These are phyloP conservation scores for Adansonia rubrostipa DNA, from an alignment of 441 rosid genomes.

Conservation along the genomic window DNA sequence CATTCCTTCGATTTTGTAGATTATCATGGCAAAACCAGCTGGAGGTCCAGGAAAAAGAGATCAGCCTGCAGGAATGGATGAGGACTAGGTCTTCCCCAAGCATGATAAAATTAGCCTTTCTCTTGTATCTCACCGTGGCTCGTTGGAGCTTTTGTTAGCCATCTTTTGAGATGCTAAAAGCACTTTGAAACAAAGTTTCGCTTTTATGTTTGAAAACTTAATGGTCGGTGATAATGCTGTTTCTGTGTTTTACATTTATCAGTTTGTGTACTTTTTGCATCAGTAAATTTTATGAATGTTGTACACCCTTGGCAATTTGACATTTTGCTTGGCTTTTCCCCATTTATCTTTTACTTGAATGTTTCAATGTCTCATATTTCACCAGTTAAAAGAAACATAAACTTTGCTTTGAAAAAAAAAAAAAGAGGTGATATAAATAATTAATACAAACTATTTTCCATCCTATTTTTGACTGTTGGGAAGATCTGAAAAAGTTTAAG, in stretches of 20 bases:
- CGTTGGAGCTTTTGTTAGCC: slow-evolving; percentile 22
- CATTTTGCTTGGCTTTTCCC: neutral
- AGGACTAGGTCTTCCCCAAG: slow-evolving; percentile 54
- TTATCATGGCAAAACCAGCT: slow-evolving; percentile 98
- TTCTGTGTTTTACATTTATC: neutral
- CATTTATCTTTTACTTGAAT: neutral
- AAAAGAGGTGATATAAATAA: neutral
- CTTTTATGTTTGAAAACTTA: slow-evolving; percentile 17
- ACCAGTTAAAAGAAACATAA: neutral
- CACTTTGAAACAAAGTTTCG: slow-evolving; percentile 30
- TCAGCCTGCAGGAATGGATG: slow-evolving; percentile 83
- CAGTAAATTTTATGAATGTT: neutral
- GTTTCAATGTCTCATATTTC: neutral
- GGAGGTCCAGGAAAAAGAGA: slow-evolving; percentile 93
- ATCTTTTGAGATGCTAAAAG: slow-evolving; percentile 23
- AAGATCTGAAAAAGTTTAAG: too few relatives aligned
- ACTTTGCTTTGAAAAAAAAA: neutral
- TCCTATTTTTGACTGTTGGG: neutral
- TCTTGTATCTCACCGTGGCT: slow-evolving; percentile 19
- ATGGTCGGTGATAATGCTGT: neutral
- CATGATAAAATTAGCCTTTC: neutral
- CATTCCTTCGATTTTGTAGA: slow-evolving; percentile 54
- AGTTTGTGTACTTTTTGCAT: slow-evolving; percentile 2
- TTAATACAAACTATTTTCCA: neutral
- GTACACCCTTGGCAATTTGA: slow-evolving; percentile 10